phyloP scores from a whole-genome alignment of 2,329 filamentous ascomycete genomes.

The Aphanoascus verrucosus region DNA sequence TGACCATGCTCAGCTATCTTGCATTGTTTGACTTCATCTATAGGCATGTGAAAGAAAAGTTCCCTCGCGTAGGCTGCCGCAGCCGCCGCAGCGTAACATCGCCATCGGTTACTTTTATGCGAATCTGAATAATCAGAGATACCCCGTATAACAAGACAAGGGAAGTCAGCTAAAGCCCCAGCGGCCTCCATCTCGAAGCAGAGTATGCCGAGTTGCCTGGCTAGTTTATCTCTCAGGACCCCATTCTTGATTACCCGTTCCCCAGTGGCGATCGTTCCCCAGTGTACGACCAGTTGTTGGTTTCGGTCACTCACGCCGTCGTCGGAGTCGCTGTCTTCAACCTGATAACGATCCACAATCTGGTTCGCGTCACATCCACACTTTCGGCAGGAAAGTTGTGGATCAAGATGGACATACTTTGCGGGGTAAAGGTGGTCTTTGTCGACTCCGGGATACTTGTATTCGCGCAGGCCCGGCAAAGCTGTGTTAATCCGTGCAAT shows the following conservation, averaged over 20 bases:
- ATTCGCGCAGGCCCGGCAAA: constrained; percentile 16
- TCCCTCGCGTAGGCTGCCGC: constrained; percentile 19
- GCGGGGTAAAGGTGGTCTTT: constrained; percentile 20
- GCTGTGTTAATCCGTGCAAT: constrained; percentile 14
- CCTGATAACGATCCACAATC: neutral
- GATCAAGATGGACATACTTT: constrained; percentile 17
- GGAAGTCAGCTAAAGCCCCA: constrained; percentile 12
- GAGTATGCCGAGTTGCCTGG: neutral
- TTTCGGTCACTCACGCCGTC: too few relatives aligned
- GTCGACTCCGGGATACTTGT: constrained; percentile 11
- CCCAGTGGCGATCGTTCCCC: too few relatives aligned
- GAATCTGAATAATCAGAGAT: constrained; percentile 19
- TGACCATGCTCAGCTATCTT: too few relatives aligned
- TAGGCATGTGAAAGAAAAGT: constrained; percentile 13
- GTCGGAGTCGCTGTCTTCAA: too few relatives aligned
- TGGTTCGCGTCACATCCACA: neutral
- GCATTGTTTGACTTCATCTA: neutral
- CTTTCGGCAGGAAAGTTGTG: neutral
- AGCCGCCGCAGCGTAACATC: constrained; percentile 17
- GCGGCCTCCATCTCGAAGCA: constrained; percentile 17
- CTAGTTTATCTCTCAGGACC: neutral
- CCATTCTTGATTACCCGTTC: too few relatives aligned
- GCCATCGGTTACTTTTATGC: constrained; percentile 17
- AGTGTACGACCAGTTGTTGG: too few relatives aligned
- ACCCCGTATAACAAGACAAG: constrained; percentile 18